These are phyloP conservation scores for Mrakia frigida DNA, from an alignment of 768 basidiomycete genomes.

Conservation along the genomic window DNA sequence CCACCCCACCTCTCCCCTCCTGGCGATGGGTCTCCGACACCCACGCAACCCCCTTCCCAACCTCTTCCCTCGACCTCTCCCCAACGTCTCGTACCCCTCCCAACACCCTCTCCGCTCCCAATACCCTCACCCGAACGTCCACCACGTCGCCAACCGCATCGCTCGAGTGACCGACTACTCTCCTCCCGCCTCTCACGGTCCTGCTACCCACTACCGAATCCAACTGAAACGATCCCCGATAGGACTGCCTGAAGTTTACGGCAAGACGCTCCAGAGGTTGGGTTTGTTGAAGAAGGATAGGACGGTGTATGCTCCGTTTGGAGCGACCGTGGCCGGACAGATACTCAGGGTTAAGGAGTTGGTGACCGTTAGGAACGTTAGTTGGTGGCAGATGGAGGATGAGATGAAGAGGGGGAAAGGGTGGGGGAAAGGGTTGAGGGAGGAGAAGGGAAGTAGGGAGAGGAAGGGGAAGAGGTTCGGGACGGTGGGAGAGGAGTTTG, in stretches of 20 bases:
- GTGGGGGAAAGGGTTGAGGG: slow-evolving; percentile 39
- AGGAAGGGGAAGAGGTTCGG: neutral
- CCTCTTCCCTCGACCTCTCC: neutral
- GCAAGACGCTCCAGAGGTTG: slow-evolving; percentile 71
- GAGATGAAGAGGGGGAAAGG: slow-evolving; percentile 37
- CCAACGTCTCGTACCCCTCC: slow-evolving; percentile 7
- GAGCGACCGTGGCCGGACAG: slow-evolving; percentile 71
- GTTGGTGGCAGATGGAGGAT: slow-evolving; percentile 42
- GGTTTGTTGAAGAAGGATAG: slow-evolving; percentile 73
- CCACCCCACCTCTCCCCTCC: neutral
- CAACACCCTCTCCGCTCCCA: slow-evolving; percentile 28
- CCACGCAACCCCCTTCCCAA: neutral
- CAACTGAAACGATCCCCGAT: slow-evolving; percentile 83
- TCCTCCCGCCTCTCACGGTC: neutral
- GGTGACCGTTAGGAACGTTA: slow-evolving; percentile 80
- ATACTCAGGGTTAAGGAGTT: slow-evolving; percentile 85
- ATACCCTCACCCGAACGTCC: slow-evolving; percentile 13
- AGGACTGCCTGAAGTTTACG: slow-evolving; percentile 64
- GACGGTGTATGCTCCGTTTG: slow-evolving; percentile 73
- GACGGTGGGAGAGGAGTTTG: neutral
- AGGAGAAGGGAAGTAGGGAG: slow-evolving; percentile 25
- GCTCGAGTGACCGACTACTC: neutral
- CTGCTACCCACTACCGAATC: slow-evolving; percentile 74
- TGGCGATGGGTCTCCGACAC: slow-evolving; percentile 22
- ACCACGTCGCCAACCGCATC: neutral